Base-by-base conservation (phyloP, 1,284 basidiomycete species). In the Blastosporella zonata region DNA sequence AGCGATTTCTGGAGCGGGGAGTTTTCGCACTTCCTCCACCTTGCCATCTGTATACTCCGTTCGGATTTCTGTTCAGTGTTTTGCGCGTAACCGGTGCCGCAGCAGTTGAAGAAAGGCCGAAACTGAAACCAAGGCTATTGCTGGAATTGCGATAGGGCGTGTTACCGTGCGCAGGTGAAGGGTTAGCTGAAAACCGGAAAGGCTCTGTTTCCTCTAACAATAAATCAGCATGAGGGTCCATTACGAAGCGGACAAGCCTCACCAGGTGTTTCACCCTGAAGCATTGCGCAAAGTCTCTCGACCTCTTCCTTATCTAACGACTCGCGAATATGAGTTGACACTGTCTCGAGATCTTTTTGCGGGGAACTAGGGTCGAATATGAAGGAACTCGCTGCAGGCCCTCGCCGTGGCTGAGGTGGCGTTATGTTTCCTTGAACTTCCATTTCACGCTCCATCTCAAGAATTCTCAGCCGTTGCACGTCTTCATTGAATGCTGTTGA, bases 11-110 rank as follows among this genome's bases (percentile, higher is more conserved):
- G 15, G 69, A 61, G 12, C 67, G 68, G 7, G 57, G 23, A 6
- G 75, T 68, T 52, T 77, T 80, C 7, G 86, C 77, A 57, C 83
- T 85, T 31, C 85, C 84, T 33, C 70, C 81, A 25, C 86, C 87
- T 55, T 81, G 75, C 81, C 81, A 86, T 46, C 74, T 72, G 62
- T 84, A 84, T 22, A 67, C 59, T 13, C 85, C 85, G 61, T 88
- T 88, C 0, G 85, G 86, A 59, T 88, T 89, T 62, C 70, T 77
- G n/a, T 73, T 59, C 7, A 88, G 66, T 9, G 73, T 79, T 60
- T 75, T 81, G 18, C 71, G 70, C 6, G 78, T 67, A 12, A 70
- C 60, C 20, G 62, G 54, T 21, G 53, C 52, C 35, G 54, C 55
- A 47, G 51, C 42, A 47, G 52, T 41, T 22, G 38, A 67, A 55